Percentiles rank a stretch among this genome's conserved stretches.
phyloP scores from a whole-genome alignment of 116 monocot genomes.

The Dioscorea cayenensis region DNA sequence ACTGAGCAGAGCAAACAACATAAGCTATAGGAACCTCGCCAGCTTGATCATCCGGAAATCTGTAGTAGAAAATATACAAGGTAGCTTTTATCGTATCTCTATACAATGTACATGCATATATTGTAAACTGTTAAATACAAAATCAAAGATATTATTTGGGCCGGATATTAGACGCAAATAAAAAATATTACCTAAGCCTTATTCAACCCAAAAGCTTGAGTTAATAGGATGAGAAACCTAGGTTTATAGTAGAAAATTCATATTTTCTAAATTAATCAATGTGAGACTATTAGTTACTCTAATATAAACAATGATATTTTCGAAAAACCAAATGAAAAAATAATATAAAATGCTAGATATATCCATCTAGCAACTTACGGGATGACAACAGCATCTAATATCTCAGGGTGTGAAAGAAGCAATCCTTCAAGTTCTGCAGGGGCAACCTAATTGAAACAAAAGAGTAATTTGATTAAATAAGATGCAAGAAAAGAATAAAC shows the following conservation, averaged over 20 bases:
- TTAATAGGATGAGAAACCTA: too few relatives aligned
- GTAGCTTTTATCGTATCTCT: too few relatives aligned
- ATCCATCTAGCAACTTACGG: conserved; percentile 70
- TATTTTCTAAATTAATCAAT: too few relatives aligned
- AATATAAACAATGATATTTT: not conserved
- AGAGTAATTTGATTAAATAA: too few relatives aligned
- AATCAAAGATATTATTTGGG: too few relatives aligned
- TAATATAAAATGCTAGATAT: not conserved
- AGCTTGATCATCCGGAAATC: conserved; percentile 81
- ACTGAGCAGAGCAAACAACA: conserved; percentile 55
- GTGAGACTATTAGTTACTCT: too few relatives aligned
- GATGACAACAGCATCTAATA: conserved; percentile 87
- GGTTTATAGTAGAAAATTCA: too few relatives aligned
- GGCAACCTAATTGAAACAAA: conserved; percentile 55
- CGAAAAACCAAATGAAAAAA: not conserved
- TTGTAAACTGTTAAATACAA: not conserved
- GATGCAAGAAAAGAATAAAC: too few relatives aligned
- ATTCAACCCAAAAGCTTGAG: too few relatives aligned
- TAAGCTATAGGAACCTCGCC: conserved; percentile 90
- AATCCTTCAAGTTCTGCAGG: conserved; percentile 95
- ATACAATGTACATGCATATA: too few relatives aligned
- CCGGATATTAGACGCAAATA: too few relatives aligned
- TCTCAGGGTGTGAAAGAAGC: conserved; percentile 80
- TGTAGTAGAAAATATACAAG: conserved; percentile 2
- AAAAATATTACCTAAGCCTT: too few relatives aligned